Evolutionary conservation across 2,329 filamentous ascomycete genomes (phyloP).

Genomic region (Xylariaceae sp.): DNA sequence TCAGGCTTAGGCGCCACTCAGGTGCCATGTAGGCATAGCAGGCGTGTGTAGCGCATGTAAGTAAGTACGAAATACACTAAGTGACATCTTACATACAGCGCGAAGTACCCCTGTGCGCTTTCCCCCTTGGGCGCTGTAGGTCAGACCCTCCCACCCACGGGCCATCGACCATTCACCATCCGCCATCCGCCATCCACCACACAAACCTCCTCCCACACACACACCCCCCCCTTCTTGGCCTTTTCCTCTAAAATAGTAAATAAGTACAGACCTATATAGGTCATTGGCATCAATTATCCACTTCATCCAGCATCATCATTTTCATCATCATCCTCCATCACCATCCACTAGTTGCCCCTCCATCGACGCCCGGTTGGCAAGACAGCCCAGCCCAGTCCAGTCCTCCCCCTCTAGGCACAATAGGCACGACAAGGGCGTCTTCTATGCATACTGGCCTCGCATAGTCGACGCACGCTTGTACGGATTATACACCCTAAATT

Average conservation of each 20-base stretch:
- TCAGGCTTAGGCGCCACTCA: not conserved
- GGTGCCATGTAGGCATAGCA: not conserved
- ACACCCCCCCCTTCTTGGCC: not conserved
- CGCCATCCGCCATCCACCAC: not conserved
- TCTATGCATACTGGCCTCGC: slow-evolving; percentile 21
- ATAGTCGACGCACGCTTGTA: slow-evolving; percentile 24
- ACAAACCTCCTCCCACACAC: not conserved
- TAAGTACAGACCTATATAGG: slow-evolving; percentile 1
- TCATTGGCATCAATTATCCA: slow-evolving; percentile 10
- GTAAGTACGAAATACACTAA: not conserved
- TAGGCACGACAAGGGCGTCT: slow-evolving; percentile 11
- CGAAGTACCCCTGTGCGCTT: not conserved
- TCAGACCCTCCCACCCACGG: not conserved
- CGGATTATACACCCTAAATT: slow-evolving; percentile 7
- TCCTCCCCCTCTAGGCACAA: slow-evolving; percentile 6
- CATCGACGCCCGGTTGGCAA: slow-evolving; percentile 1
- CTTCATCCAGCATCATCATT: slow-evolving; percentile 13
- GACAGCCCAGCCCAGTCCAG: slow-evolving; percentile 2
- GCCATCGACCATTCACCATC: not conserved
- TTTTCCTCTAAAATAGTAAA: not conserved
- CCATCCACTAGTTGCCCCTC: slow-evolving; percentile 14
- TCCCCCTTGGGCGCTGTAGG: not conserved
- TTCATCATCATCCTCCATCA: slow-evolving; percentile 11
- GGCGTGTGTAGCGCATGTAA: too few species aligned
- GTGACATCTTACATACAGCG: not conserved